phyloP scores from a whole-genome alignment of 2,329 filamentous ascomycete genomes.

The Amphichorda felina region DNA sequence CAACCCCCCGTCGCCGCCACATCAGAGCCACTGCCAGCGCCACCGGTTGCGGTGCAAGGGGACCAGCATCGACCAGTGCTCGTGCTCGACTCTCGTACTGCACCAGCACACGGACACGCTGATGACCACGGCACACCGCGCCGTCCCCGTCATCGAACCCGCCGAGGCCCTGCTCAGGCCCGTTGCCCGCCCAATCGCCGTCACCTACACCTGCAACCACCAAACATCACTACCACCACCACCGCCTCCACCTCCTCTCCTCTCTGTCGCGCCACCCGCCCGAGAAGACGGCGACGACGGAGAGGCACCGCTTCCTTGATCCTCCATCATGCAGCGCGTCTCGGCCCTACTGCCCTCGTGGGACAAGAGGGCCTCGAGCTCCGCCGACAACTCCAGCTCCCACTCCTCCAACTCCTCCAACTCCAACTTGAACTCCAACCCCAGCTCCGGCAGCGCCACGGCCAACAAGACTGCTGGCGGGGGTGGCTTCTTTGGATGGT shows the following conservation, averaged over 20 bases:
- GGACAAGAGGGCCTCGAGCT: slow-evolving; percentile 28
- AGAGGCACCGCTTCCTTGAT: slow-evolving; percentile 12
- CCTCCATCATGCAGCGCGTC: slow-evolving; percentile 27
- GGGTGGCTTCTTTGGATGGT: slow-evolving; percentile 7
- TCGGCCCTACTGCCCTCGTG: slow-evolving; percentile 31
- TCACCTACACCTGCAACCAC: background rate
- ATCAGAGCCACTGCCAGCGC: no score
- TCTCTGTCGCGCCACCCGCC: slow-evolving; percentile 1
- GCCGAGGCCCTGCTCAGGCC: background rate
- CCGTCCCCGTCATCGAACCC: background rate
- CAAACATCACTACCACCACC: background rate
- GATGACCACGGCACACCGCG: no score
- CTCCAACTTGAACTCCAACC: slow-evolving; percentile 11
- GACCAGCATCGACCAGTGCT: no score
- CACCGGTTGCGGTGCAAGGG: no score
- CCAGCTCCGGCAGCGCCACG: slow-evolving; percentile 15
- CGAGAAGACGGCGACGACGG: slow-evolving; percentile 14
- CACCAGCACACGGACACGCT: no score
- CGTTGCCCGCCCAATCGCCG: no score
- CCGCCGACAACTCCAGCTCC: slow-evolving; percentile 13
- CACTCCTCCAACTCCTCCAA: slow-evolving; percentile 17
- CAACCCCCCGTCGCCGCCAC: no score
- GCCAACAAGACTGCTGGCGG: background rate
- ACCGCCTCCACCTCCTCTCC: slow-evolving; percentile 8
- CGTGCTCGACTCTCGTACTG: no score